Evolutionary conservation across 192 early-diverging fungal species (phyloP).

Genomic region (Coemansia sp.): DNA sequence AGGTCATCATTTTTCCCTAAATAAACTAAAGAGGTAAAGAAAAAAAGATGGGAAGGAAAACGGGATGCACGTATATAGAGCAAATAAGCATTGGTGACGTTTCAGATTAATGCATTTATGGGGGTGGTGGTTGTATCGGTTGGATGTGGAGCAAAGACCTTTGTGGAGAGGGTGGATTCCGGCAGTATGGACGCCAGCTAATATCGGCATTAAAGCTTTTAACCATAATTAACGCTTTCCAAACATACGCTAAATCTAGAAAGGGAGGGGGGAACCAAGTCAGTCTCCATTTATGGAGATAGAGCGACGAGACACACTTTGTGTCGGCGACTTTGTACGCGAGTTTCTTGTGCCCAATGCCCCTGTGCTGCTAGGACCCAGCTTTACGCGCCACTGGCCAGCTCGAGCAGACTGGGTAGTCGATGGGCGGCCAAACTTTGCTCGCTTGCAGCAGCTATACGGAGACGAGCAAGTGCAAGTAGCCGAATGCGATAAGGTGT

Average conservation of each 20-base stretch:
- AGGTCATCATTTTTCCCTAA: slow-evolving; percentile 10
- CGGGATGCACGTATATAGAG: neutral
- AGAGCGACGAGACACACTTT: slow-evolving; percentile 28
- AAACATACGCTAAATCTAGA: too few species aligned
- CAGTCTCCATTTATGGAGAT: too few species aligned
- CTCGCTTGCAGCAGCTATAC: slow-evolving; percentile 35
- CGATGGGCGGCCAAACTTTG: slow-evolving; percentile 18
- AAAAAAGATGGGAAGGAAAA: neutral
- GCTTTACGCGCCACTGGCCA: slow-evolving; percentile 46
- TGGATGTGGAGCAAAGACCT: too few species aligned
- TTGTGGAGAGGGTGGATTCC: too few species aligned
- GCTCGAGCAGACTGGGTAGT: slow-evolving; percentile 60
- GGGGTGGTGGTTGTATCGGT: too few species aligned
- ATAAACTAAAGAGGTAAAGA: neutral
- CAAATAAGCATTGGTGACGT: too few species aligned
- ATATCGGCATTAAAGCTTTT: too few species aligned
- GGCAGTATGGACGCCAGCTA: too few species aligned
- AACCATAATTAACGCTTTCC: too few species aligned
- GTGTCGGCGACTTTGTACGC: slow-evolving; percentile 33
- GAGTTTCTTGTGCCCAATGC: slow-evolving; percentile 26
- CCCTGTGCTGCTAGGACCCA: slow-evolving; percentile 27
- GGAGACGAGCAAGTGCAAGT: slow-evolving; percentile 54
- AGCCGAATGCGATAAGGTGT: slow-evolving; percentile 57
- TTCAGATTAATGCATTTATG: too few species aligned
- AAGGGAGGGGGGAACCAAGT: too few species aligned